Conservation (phyloP, 176 grass and related monocot species). For the Aegilops umbellulata region DNA sequence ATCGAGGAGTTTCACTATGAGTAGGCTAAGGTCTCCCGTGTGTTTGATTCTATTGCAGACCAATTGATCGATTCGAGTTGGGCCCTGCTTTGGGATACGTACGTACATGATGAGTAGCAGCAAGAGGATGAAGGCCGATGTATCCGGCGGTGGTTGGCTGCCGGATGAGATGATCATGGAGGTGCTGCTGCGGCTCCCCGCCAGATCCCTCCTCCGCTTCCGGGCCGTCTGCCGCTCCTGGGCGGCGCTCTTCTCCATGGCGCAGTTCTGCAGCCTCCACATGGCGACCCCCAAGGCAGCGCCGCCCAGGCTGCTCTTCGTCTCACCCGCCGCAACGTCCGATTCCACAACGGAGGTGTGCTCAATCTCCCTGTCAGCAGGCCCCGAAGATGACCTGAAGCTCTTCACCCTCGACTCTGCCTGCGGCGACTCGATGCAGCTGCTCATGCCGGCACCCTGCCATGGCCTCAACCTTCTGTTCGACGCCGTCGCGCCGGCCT, state of each 20-base stretch:
- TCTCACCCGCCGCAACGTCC: not conserved
- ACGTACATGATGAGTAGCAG: not conserved
- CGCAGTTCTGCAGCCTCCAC: not conserved
- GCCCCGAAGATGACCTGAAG: not conserved
- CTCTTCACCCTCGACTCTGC: slow-evolving; percentile 11
- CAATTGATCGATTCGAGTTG: not conserved
- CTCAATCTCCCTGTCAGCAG: not conserved
- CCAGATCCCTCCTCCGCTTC: slow-evolving; percentile 27
- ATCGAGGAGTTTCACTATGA: too few species aligned
- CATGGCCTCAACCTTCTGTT: slow-evolving; percentile 22
- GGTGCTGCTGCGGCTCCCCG: slow-evolving; percentile 1
- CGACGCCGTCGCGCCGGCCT: not conserved
- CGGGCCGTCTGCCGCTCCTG: slow-evolving; percentile 10
- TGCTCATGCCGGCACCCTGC: not conserved
- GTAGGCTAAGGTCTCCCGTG: too few species aligned
- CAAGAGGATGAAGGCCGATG: not conserved
- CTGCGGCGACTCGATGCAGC: not conserved
- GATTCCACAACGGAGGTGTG: not conserved
- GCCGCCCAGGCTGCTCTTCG: not conserved
- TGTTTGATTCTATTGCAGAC: too few species aligned
- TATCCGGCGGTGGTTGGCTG: not conserved
- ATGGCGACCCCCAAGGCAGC: not conserved
- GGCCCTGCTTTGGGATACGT: too few species aligned
- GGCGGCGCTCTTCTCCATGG: not conserved
- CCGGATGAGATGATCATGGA: not conserved